These are phyloP conservation scores for Acacia confusa DNA, from an alignment of 306 rosid species.

Conservation along the genomic window DNA sequence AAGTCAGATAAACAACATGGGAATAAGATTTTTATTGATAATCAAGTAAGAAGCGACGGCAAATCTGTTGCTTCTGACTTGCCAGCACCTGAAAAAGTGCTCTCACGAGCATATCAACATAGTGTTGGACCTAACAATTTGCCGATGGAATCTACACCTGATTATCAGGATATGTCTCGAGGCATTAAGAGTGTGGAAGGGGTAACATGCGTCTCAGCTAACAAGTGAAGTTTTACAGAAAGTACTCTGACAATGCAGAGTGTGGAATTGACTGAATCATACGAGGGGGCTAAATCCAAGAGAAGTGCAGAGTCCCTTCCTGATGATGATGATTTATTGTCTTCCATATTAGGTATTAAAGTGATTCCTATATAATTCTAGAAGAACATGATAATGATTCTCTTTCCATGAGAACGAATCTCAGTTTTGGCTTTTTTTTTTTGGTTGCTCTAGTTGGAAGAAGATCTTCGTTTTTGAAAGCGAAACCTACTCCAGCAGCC, in stretches of 20 bases:
- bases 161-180: constrained; percentile 44
- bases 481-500: constrained; percentile 77
- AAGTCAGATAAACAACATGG: constrained; percentile 44
- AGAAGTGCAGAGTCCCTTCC: constrained; percentile 73
- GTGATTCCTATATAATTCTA: constrained; percentile 18
- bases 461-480: constrained; percentile 76
- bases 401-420: constrained; percentile 17
- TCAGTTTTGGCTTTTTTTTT: constrained; percentile 30
- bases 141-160: constrained; percentile 64
- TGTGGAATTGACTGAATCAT: constrained; percentile 67
- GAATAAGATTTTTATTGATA: constrained; percentile 40
- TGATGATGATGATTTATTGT: constrained; percentile 91
- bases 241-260: constrained; percentile 76
- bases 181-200: constrained; percentile 44
- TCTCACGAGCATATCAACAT: constrained; percentile 49
- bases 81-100: constrained; percentile 83
- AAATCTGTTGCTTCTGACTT: constrained; percentile 56
- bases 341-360: constrained; percentile 88
- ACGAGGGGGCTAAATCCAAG: constrained; percentile 57
- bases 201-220: constrained; percentile 51
- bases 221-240: constrained; percentile 85
- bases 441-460: constrained; percentile 72
- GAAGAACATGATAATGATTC: constrained; percentile 14
- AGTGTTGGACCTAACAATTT: constrained; percentile 50
- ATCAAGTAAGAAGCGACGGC: constrained; percentile 35